These are phyloP conservation scores for Evansstolkia leycettana DNA, from an alignment of 495 filamentous ascomycete genomes.

Conservation along the genomic window DNA sequence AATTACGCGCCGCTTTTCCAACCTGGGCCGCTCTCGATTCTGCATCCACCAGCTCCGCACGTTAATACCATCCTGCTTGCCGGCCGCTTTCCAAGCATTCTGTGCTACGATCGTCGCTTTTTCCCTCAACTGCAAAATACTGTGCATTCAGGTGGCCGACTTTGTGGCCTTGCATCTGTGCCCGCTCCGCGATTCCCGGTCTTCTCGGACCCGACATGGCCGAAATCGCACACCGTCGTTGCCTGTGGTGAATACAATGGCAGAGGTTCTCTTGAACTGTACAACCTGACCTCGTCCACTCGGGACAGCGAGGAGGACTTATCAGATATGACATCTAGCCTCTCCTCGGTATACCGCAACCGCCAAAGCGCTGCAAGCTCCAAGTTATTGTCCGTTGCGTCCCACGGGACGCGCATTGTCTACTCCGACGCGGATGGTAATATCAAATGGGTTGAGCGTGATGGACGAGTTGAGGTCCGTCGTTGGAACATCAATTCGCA, in stretches of 20 bases:
- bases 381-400: slow-evolving; percentile 72
- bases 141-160: slow-evolving; percentile 69
- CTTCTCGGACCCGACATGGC: slow-evolving; percentile 35
- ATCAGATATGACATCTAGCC: slow-evolving; percentile 21
- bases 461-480: slow-evolving; percentile 71
- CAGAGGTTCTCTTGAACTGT: slow-evolving; percentile 82
- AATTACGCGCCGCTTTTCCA: slow-evolving; percentile 66
- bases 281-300: slow-evolving; percentile 41
- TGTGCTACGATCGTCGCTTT: slow-evolving; percentile 78
- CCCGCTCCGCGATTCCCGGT: slow-evolving; percentile 46
- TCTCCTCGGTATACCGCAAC: slow-evolving; percentile 47
- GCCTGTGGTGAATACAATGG: slow-evolving; percentile 93
- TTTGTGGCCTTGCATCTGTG: slow-evolving; percentile 66
- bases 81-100: slow-evolving; percentile 79
- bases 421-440: slow-evolving; percentile 76
- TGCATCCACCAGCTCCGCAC: slow-evolving; percentile 53
- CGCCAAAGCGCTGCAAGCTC: slow-evolving; percentile 70
- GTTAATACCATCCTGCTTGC: slow-evolving; percentile 46
- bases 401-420: slow-evolving; percentile 75
- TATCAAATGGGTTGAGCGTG: slow-evolving; percentile 85
- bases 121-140: slow-evolving; percentile 70
- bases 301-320: slow-evolving; percentile 9
- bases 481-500: slow-evolving; percentile 53
- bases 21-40: slow-evolving; percentile 68
- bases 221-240: slow-evolving; percentile 51